These are phyloP conservation scores for Plasmodium ovale DNA, from an alignment of 169 alveolate genomes.

Conservation along the genomic window DNA sequence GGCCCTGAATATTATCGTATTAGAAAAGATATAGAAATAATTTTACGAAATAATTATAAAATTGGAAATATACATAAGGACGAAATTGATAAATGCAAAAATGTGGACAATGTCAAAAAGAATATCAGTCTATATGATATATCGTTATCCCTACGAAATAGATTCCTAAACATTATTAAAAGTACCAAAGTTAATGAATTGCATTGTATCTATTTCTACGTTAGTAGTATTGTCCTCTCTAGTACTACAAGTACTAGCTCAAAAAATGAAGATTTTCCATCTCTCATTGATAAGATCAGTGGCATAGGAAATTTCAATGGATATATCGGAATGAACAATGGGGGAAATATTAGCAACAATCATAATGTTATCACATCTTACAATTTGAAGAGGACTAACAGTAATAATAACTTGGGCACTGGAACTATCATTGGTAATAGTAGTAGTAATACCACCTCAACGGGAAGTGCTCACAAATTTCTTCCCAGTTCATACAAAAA, in stretches of 20 bases:
- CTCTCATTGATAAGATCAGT: not conserved
- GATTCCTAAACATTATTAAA: slow-evolving; percentile 67
- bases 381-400: not conserved
- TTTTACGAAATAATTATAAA: slow-evolving; percentile 7
- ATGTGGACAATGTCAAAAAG: slow-evolving; percentile 11
- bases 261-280: slow-evolving; percentile 37
- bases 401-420: not conserved
- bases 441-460: no score
- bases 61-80: not conserved
- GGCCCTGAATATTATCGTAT: slow-evolving; percentile 75
- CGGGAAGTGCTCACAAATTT: no score
- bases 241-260: not conserved
- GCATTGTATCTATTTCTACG: slow-evolving; percentile 52
- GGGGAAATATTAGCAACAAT: not conserved
- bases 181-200: slow-evolving; percentile 61
- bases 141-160: slow-evolving; percentile 58
- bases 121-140: slow-evolving; percentile 49
- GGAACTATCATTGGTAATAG: no score
- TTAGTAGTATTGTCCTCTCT: slow-evolving; percentile 12
- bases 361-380: not conserved
- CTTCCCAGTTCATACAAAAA: slow-evolving; percentile 49
- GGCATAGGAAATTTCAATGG: not conserved
- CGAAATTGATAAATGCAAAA: not conserved
- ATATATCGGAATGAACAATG: not conserved
- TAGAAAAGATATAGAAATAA: slow-evolving; percentile 63